Conservation (phyloP, 148 eudicot species). For the Chenopodium album region DNA sequence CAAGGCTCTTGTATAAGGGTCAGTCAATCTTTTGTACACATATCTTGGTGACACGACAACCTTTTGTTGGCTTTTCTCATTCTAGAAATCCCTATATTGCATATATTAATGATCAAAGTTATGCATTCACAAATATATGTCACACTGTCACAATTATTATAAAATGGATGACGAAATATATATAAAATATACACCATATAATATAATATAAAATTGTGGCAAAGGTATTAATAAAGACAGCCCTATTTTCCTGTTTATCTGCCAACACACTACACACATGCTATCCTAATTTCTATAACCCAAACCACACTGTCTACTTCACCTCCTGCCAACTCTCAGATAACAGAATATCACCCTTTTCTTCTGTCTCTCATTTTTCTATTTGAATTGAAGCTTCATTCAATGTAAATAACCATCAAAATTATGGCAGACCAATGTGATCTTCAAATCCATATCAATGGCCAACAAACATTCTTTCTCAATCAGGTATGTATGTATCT, state of each 20-base stretch:
- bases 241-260: conserved; percentile 20
- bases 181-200: too few relatives aligned
- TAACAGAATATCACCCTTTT: background rate
- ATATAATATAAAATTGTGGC: background rate
- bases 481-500: conserved; percentile 44
- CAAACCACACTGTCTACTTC: conserved; percentile 21
- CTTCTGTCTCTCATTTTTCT: background rate
- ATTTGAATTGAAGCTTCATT: background rate
- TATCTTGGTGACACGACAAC: too few relatives aligned
- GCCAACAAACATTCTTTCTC: conserved; percentile 65
- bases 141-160: too few relatives aligned
- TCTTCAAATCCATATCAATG: conserved; percentile 62
- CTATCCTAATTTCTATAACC: conserved; percentile 7
- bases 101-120: too few relatives aligned
- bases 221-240: conserved; percentile 5
- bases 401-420: conserved; percentile 27
- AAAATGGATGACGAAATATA: background rate
- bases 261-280: conserved; percentile 25
- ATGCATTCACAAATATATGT: too few relatives aligned
- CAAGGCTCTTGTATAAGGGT: too few relatives aligned
- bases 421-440: conserved; percentile 44
- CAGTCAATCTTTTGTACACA: too few relatives aligned
- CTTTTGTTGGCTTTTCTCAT: too few relatives aligned
- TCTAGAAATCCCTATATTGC: too few relatives aligned
- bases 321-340: conserved; percentile 6